Conservation (phyloP, 208 protist species). For the Phytomonas sp. region DNA sequence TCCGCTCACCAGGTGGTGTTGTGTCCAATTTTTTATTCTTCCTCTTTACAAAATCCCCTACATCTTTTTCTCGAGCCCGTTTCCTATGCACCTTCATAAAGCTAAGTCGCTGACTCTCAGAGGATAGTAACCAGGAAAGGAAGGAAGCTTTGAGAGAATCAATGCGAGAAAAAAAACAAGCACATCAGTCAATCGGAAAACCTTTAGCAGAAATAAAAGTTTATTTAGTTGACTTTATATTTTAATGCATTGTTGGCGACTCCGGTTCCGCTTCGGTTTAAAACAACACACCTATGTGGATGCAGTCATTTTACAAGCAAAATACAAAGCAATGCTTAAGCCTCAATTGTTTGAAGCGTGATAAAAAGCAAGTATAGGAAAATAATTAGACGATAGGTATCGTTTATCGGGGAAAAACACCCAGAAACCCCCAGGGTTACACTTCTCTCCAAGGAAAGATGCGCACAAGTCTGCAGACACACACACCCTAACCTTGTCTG, state of each 20-base stretch:
- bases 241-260: neutral
- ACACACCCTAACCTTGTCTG: neutral
- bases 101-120: neutral
- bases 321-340: neutral
- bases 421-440: neutral
- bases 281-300: neutral
- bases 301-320: neutral
- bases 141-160: neutral
- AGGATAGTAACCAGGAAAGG: neutral
- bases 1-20: neutral
- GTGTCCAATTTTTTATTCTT: neutral
- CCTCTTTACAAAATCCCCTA: neutral
- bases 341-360: neutral
- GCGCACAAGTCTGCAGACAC: neutral
- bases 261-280: neutral
- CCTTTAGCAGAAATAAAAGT: neutral
- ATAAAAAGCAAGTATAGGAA: neutral
- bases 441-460: neutral
- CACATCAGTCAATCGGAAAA: neutral
- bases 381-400: neutral
- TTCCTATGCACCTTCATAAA: conserved; percentile 2
- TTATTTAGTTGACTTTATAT: neutral
- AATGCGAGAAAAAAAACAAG: neutral
- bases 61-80: neutral
- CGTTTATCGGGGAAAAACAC: neutral